phyloP scores from a whole-genome alignment of 192 early-diverging fungal genomes.

The Oehlia diaphana region DNA sequence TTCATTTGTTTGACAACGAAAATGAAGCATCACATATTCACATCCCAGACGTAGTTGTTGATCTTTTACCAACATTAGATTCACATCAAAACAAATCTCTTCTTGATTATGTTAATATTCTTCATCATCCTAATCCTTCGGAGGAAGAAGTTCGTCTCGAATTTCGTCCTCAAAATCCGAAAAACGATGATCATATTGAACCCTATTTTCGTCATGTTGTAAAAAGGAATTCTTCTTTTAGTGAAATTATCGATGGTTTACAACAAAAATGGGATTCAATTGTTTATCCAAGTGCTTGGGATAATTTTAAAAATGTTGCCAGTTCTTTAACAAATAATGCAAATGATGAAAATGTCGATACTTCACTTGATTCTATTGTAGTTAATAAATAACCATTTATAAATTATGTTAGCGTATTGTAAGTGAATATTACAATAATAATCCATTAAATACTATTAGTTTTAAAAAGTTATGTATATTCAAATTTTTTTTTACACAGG shows the following conservation, averaged over 20 bases:
- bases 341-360: not conserved
- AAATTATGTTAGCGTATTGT: not conserved
- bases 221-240: not conserved
- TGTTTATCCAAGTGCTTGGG: slow-evolving; percentile 18
- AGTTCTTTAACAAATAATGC: not conserved
- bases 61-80: slow-evolving; percentile 18
- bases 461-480: not conserved
- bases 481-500: not conserved
- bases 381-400: not conserved
- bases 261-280: slow-evolving; percentile 11
- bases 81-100: not conserved
- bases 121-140: slow-evolving; percentile 20
- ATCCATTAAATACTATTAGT: not conserved
- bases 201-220: slow-evolving; percentile 11
- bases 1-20: slow-evolving; percentile 7
- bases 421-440: not conserved
- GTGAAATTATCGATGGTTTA: slow-evolving; percentile 7
- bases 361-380: not conserved
- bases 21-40: slow-evolving; percentile 24
- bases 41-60: slow-evolving; percentile 18
- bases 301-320: slow-evolving; percentile 23
- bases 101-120: slow-evolving; percentile 15
- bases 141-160: slow-evolving; percentile 10
- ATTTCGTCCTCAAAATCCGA: slow-evolving; percentile 17
- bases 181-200: slow-evolving; percentile 20